Evolutionary conservation across 1,139 yeast genomes (phyloP), one percentile per base, ranked within the genome.

Genomic region (Candida frijolesensis): DNA sequence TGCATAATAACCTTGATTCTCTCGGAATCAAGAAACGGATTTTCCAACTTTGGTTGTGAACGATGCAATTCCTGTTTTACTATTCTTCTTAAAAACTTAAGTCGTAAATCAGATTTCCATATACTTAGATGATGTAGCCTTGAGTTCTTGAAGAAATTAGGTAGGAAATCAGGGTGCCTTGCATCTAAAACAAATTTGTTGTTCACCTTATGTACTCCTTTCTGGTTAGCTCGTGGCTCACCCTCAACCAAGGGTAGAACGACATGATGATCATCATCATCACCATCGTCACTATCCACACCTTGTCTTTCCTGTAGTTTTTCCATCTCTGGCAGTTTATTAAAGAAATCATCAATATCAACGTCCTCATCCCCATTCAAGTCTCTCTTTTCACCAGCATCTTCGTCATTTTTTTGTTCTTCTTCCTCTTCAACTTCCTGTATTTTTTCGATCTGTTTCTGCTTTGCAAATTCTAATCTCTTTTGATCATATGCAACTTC

Each of bases 111-210:
- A 0, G 91, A 80, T 64, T 91, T 92, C 96, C 97, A 90, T 3
- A 84, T 77, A 57, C 96, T 87, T 45, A 94, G 71, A 65, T 90
- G 97, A 61, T 94, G 99, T 29, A 94, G 71, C 51, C 99, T 73
- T 1, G 97, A 91, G 51, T 87, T 83, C 6, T 85, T 80, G 66
- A 91, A 92, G 64, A 87, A 94, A 41, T 78, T 78, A 11, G 76
- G 64, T 32, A 94, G 69, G 60, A 91, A 94, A 44, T 83, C 82
- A 0, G 97, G 96, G 60, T 89, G 85, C 51, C 78, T 83, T n/a
- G 95, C 89, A 62, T 85, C 86, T 54, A 70, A 63, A 0, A 57
- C 61, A 30, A 55, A 57, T 25, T 53, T 54, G 19, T 49, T 45
- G 8, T 48, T 48, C n/a, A 53, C 30, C 34, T 48, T 47, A 16